Evolutionary conservation across 2,329 filamentous ascomycete genomes (phyloP).

Genomic region (Didymosphaeria variabile): DNA sequence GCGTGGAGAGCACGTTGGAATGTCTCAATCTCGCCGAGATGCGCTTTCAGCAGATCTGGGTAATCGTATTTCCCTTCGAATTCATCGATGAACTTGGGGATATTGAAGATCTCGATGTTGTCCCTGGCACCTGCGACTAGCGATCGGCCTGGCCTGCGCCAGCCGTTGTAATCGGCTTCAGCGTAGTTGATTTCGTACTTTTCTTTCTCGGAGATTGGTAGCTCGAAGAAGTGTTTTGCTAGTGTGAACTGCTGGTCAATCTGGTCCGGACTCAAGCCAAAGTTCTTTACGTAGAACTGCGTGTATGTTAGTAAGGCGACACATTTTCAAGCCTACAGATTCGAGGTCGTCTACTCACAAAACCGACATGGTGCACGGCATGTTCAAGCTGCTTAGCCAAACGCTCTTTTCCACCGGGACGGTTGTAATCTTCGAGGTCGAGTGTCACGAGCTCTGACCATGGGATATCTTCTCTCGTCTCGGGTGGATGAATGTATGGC

Average conservation of each 20-base stretch:
- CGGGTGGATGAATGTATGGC: constrained; percentile 57
- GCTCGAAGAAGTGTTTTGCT: constrained; percentile 65
- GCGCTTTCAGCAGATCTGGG: constrained; percentile 55
- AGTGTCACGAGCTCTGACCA: constrained; percentile 58
- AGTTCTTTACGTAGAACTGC: constrained; percentile 71
- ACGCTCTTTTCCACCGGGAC: constrained; percentile 63
- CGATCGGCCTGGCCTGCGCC: constrained; percentile 34
- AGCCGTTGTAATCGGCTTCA: constrained; percentile 65
- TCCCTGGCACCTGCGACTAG: constrained; percentile 56
- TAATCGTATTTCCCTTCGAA: constrained; percentile 54
- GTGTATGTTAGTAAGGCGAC: not conserved
- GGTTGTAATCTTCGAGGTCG: constrained; percentile 63
- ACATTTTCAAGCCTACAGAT: not conserved
- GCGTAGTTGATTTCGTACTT: constrained; percentile 59
- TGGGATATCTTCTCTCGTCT: constrained; percentile 59
- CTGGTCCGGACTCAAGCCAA: constrained; percentile 67
- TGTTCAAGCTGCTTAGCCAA: constrained; percentile 65
- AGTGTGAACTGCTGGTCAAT: constrained; percentile 70
- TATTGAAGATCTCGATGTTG: constrained; percentile 68
- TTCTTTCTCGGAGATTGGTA: constrained; percentile 67
- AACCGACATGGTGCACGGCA: constrained; percentile 60
- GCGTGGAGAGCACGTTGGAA: constrained; percentile 62
- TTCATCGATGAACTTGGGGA: constrained; percentile 69
- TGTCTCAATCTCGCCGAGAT: constrained; percentile 60
- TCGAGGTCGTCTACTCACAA: constrained; percentile 26